A percentile compares a stretch with the other conserved stretches of the same genome.
Evolutionary conservation across 257 asterid species (phyloP).

Genomic region (Linaria vulgaris): DNA sequence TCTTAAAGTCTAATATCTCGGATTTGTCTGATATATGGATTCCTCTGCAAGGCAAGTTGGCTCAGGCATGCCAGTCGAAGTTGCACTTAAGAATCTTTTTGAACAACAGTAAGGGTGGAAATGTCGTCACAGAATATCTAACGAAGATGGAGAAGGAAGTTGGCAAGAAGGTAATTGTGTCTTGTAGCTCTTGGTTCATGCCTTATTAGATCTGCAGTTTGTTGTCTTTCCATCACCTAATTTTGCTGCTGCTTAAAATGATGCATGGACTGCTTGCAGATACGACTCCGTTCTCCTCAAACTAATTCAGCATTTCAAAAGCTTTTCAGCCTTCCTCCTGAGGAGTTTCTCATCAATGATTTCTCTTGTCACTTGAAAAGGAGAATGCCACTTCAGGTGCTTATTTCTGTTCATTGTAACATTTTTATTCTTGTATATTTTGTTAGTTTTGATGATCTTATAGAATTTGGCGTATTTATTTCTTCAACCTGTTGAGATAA

Average conservation of each 20-base stretch:
- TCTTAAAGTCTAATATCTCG: slow-evolving; percentile 70
- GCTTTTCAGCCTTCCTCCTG: slow-evolving; percentile 92
- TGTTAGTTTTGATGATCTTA: background rate
- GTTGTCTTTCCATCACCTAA: slow-evolving; percentile 8
- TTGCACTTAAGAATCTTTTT: slow-evolving; percentile 85
- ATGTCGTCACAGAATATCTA: slow-evolving; percentile 73
- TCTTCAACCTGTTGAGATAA: too few species aligned
- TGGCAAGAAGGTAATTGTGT: slow-evolving; percentile 77
- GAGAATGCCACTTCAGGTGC: slow-evolving; percentile 97
- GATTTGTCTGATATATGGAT: slow-evolving; percentile 90
- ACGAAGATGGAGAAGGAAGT: slow-evolving; percentile 98
- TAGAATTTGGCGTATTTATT: background rate
- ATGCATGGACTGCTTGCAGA: slow-evolving; percentile 46
- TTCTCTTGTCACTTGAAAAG: slow-evolving; percentile 92
- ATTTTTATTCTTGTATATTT: slow-evolving; percentile 1
- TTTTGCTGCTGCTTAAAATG: slow-evolving; percentile 24
- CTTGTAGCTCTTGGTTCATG: slow-evolving; percentile 17
- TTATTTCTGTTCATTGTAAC: slow-evolving; percentile 14
- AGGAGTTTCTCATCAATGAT: slow-evolving; percentile 97
- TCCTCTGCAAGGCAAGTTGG: slow-evolving; percentile 89
- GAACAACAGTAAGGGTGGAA: slow-evolving; percentile 73
- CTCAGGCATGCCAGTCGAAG: slow-evolving; percentile 98
- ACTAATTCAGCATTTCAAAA: slow-evolving; percentile 95
- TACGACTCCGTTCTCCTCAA: slow-evolving; percentile 92
- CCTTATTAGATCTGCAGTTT: slow-evolving; percentile 3